Conservation (phyloP, 2,329 filamentous ascomycete genomes). For the Fusarium transvaalense region DNA sequence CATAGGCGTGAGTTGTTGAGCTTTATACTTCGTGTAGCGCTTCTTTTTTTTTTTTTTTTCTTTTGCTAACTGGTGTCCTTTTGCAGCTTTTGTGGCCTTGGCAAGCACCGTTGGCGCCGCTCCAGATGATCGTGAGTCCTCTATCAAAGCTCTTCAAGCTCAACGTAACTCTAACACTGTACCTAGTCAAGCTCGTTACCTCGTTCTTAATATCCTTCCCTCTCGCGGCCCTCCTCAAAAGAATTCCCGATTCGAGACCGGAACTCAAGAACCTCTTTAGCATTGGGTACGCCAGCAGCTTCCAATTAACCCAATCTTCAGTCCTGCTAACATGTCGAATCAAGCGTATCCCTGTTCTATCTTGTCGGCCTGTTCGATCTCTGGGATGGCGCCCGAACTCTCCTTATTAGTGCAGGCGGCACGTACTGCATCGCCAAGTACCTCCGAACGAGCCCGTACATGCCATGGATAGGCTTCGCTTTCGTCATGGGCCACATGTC, state of each 20-base stretch:
- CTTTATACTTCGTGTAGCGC: background rate
- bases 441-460: slow-evolving; percentile 83
- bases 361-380: slow-evolving; percentile 93
- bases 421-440: slow-evolving; percentile 87
- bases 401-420: slow-evolving; percentile 82
- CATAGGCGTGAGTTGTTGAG: slow-evolving; percentile 35
- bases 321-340: slow-evolving; percentile 9
- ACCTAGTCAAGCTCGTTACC: slow-evolving; percentile 88
- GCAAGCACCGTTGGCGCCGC: slow-evolving; percentile 52
- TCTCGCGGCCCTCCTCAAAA: slow-evolving; percentile 87
- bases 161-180: slow-evolving; percentile 23
- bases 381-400: slow-evolving; percentile 84
- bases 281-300: slow-evolving; percentile 68
- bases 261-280: slow-evolving; percentile 90
- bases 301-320: background rate
- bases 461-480: slow-evolving; percentile 97
- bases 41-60: slow-evolving; percentile 21
- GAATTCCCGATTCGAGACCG: slow-evolving; percentile 86
- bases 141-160: slow-evolving; percentile 3
- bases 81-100: slow-evolving; percentile 53
- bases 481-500: slow-evolving; percentile 98
- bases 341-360: slow-evolving; percentile 86
- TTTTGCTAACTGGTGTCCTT: slow-evolving; percentile 26
- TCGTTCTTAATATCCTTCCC: slow-evolving; percentile 94
- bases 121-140: slow-evolving; percentile 55